Base-by-base conservation (phyloP, 257 asterid species). In the Ballota nigra region DNA sequence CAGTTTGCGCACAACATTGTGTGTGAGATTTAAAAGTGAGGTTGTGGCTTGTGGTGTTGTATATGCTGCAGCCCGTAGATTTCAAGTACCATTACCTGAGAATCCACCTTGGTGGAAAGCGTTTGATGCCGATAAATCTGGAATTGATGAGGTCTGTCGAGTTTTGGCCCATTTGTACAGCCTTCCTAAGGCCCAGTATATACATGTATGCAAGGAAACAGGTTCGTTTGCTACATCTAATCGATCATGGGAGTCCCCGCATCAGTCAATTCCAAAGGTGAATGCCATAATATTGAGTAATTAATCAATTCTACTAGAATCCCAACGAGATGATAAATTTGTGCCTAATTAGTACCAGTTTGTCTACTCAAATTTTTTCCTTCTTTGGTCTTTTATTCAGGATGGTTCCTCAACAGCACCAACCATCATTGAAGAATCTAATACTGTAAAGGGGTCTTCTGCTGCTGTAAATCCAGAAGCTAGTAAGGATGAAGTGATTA, bases 41-140 rank as follows among this genome's bases (percentile, higher is more conserved):
- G 97, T 91, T 75, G 99, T 94, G 82, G 99, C 99, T 23, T 94
- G 99, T 77, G 99, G 99, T 70, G 99, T 94, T 67, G 96, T 94
- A 38, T 94, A 89, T 83, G 98, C 97, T 78, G 96, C 97, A 16
- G 97, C 99, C 12, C 96, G 98, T 33, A 86, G 97, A 80, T 88
- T 82, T 83, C 92, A 88, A 16, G 95, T 89, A 31, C 96, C 98
- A 65, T 81, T 94, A 36, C 99, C 98, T 6, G 99, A 94, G 84
- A 86, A 91, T 76, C 99, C 99, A 82, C 92, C 99, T 62, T 95
- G 99, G 99, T 94, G 99, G 98, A 83, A 85, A 83, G 99, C 88
- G 38, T 92, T 94, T 82, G 99, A 94, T 86, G 96, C 96, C 10
- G 96, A 91, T 72, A 91, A 92, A 83, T 80, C 91, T 69, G 98